Evolutionary conservation across 768 basidiomycete genomes (phyloP), one percentile per base, ranked within the genome.

Genomic region (Gloeophyllum trabeum): DNA sequence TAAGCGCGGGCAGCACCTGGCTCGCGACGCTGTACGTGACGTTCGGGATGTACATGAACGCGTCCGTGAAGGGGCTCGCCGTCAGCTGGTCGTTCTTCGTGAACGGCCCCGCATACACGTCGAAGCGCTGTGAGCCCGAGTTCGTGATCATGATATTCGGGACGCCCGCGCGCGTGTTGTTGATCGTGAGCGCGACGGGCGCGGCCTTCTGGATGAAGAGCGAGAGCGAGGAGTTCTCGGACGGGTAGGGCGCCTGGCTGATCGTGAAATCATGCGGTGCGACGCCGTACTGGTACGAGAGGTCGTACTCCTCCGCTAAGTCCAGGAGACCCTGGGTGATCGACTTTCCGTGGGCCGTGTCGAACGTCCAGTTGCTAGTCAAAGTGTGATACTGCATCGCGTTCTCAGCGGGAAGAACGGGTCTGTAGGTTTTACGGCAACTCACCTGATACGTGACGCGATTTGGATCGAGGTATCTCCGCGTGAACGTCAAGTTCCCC

Each of bases 51-150:
- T 68, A 87, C 18, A 72, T 46, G 65, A 86, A 84, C 6, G 63
- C 45, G 52, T 88, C 76, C 0, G 62, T 57, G 54, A 83, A 91
- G 0, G 88, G 84, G 4, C 74, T 77, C 1, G 74, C 73, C 1
- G 83, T 83, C 35, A 89, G 69, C 50, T 87, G 79, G 56, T 91
- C 86, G 55, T 89, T 84, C 56, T 76, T 76, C 23, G 80, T 81
- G 61, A 91, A 90, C 2, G 75, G 52, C 1, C 87, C 87, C 1
- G 67, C 49, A 52, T 75, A 78, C 40, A 88, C 57, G 49, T 82
- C 71, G 59, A 76, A 86, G 39, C 84, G 75, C 51, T 76, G 65
- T 7, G 67, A 73, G 7, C 73, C 81, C 2, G 80, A 71, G 59
- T 82, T 79, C 41, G 66, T 61, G 44, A 87, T 73, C 55, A 82